phyloP scores from a whole-genome alignment of 768 basidiomycete genomes.

The Mycena capillaripes region DNA sequence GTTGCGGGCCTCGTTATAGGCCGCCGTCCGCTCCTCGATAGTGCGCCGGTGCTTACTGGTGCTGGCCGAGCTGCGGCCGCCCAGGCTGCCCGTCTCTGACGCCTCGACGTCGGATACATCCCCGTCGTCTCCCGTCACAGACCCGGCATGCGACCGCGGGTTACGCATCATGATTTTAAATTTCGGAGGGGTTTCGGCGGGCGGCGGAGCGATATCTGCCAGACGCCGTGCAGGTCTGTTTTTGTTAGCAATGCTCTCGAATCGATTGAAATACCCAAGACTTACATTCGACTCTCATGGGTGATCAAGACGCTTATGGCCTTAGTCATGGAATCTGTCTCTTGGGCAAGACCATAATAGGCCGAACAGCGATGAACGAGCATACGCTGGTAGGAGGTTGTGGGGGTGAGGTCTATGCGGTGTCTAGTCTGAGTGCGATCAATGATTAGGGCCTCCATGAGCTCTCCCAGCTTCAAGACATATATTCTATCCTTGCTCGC shows the following conservation, averaged over 20 bases:
- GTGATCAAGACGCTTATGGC: constrained; percentile 70
- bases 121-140: constrained; percentile 80
- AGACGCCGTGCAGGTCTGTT: constrained; percentile 74
- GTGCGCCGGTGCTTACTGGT: constrained; percentile 80
- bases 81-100: constrained; percentile 84
- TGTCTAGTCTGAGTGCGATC: constrained; percentile 71
- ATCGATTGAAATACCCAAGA: too few relatives aligned
- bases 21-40: constrained; percentile 88
- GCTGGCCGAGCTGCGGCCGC: constrained; percentile 75
- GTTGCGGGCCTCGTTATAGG: constrained; percentile 89
- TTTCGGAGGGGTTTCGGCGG: constrained; percentile 77
- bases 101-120: constrained; percentile 86
- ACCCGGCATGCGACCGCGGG: constrained; percentile 79
- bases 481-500: constrained; percentile 90
- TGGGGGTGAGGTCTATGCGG: constrained; percentile 76
- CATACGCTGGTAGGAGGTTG: constrained; percentile 87
- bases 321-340: constrained; percentile 76
- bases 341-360: constrained; percentile 82
- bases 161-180: constrained; percentile 92
- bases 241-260: constrained; percentile 21
- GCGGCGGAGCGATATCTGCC: constrained; percentile 83
- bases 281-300: constrained; percentile 83
- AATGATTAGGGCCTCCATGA: constrained; percentile 83
- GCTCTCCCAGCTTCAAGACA: constrained; percentile 90
- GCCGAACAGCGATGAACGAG: constrained; percentile 89